Evolutionary conservation across 2,329 filamentous ascomycete species (phyloP), one percentile per base, ranked within the genome.

Genomic region (Diaporthe sp.): DNA sequence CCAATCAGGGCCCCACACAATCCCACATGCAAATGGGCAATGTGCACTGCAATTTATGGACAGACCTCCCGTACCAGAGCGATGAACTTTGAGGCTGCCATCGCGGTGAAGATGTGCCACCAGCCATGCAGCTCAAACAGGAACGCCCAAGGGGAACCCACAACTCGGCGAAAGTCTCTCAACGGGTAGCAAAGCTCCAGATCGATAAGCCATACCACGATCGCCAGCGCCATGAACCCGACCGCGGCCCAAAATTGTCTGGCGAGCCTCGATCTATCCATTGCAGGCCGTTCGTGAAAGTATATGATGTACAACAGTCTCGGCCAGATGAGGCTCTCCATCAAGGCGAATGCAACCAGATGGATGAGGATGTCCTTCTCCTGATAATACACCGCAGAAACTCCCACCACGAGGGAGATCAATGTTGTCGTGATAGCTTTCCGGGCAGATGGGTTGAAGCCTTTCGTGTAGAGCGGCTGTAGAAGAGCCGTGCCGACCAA

Each of bases 41-140:
- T 15, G 4, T 58, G 55, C 8, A 58, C 6, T 22, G 37, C 6
- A 15, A 17, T 42, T 28, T 61, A 71, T 1, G 46, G 49, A 42
- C 61, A 67, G 10, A 83, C 70, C 60, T 84, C 82, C 75, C 83
- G 79, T 17, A 81, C 79, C 37, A 84, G 74, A 74, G 82, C 77
- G 81, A 87, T 86, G 58, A 84, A 85, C 62, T 80, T 79, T 34
- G 85, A 86, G 6, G 90, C 89, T 0, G 89, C 87, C 28, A 90
- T 83, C 0, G 89, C 91, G 0, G 90, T 92, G 37, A 91, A 82
- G 22, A 92, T 82, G 78, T 92, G 91, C 91, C 91, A 92, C 91
- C 90, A 92, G 1, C 90, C 91, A 79, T 92, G 91, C 19, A 92
- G 79, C 82, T 92, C 91, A 6, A 92, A 80, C 0, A 90, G 46